Percentiles rank a stretch among this genome's conserved stretches.
Conservation (phyloP, 148 eudicot genomes). For the Chenopodium berlandieri region DNA sequence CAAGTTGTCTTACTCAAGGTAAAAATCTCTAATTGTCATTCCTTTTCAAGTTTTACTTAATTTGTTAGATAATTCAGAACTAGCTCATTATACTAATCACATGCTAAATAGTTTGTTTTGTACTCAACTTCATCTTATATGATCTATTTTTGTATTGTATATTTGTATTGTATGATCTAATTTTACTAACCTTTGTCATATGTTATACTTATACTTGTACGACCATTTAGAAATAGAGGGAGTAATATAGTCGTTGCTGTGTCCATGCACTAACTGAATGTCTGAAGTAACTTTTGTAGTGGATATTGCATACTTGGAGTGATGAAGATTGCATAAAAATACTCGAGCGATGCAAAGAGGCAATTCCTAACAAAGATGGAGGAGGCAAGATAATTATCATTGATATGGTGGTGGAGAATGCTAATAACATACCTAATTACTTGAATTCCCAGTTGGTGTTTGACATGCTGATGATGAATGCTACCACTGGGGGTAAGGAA, state of each 20-base stretch:
- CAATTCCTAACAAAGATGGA: conserved; percentile 5
- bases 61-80: too few species aligned
- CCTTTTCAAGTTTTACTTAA: too few species aligned
- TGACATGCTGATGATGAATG: conserved; percentile 9
- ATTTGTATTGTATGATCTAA: too few species aligned
- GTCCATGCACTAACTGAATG: background rate
- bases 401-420: conserved; percentile 13
- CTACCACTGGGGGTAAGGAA: background rate
- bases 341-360: conserved; percentile 23
- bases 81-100: too few species aligned
- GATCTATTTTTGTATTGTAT: too few species aligned
- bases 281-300: conserved; percentile 8
- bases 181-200: too few species aligned
- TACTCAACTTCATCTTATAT: too few species aligned
- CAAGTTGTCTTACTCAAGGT: conserved; percentile 9
- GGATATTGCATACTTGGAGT: conserved; percentile 26
- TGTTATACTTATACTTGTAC: background rate
- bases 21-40: too few species aligned
- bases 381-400: conserved; percentile 28
- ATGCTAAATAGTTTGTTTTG: too few species aligned
- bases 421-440: background rate
- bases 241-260: background rate
- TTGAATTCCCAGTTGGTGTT: background rate
- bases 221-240: background rate
- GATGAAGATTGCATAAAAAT: conserved; percentile 26